phyloP scores from a whole-genome alignment of 257 asterid genomes.

The Asclepias syriaca region DNA sequence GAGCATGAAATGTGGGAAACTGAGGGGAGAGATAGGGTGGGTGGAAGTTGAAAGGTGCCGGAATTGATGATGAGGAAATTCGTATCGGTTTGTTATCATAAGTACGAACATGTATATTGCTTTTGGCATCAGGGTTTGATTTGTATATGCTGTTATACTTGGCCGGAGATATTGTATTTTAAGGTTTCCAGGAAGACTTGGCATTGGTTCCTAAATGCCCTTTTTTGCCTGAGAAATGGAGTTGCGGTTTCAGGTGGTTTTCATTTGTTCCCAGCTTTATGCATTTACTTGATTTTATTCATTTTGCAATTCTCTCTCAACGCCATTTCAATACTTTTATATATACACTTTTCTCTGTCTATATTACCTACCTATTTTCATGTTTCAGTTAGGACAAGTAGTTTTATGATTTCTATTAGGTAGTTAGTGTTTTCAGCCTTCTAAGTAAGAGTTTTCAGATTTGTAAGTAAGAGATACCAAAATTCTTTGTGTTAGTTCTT shows the following conservation, averaged over 20 bases:
- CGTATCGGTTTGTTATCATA: conserved; percentile 60
- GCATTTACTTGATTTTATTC: conserved; percentile 22
- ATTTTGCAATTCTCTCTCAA: not conserved
- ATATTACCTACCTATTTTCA: too few species aligned
- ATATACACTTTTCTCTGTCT: too few species aligned
- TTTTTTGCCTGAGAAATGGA: conserved; percentile 71
- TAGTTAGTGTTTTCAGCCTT: too few species aligned
- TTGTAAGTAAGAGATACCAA: too few species aligned
- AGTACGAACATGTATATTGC: conserved; percentile 71
- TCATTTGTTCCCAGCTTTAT: conserved; percentile 61
- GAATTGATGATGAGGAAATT: conserved; percentile 61
- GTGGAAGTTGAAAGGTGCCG: conserved; percentile 50
- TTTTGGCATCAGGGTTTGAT: conserved; percentile 78
- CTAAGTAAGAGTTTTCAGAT: too few species aligned
- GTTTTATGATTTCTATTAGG: too few species aligned
- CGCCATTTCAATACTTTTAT: too few species aligned
- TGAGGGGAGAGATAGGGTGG: conserved; percentile 53
- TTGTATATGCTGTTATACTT: conserved; percentile 66
- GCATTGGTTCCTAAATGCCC: conserved; percentile 90
- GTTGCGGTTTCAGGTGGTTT: conserved; percentile 82
- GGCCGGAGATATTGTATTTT: conserved; percentile 76
- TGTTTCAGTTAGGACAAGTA: too few species aligned
- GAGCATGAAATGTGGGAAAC: conserved; percentile 67
- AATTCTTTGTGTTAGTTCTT: too few species aligned
- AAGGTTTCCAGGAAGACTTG: conserved; percentile 55